These are phyloP conservation scores for Yarrowia divulgata DNA, from an alignment of 805 yeast species.

Conservation along the genomic window DNA sequence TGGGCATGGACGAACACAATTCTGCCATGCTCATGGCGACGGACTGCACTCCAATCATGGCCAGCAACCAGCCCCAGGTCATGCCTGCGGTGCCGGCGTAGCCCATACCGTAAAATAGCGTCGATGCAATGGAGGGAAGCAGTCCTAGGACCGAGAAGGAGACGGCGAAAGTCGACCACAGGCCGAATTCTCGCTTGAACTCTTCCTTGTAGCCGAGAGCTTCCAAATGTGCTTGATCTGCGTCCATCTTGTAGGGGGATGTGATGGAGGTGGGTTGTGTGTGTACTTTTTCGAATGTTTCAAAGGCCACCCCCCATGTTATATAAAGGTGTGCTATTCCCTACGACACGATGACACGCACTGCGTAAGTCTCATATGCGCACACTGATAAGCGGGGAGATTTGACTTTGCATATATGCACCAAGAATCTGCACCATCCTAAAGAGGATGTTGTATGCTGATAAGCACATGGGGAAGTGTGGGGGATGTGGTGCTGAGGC, in stretches of 20 bases:
- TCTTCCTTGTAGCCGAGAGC: constrained; percentile 66
- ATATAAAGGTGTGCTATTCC: too few species aligned
- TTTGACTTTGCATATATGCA: constrained; percentile 1
- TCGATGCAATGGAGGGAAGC: constrained; percentile 69
- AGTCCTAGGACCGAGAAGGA: constrained; percentile 72
- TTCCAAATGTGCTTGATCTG: constrained; percentile 45
- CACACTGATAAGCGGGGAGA: constrained; percentile 37
- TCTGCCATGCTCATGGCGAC: constrained; percentile 64
- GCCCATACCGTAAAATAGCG: constrained; percentile 64
- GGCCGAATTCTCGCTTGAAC: constrained; percentile 65
- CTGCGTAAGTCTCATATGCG: neutral
- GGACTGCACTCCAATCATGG: constrained; percentile 61
- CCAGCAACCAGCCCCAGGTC: constrained; percentile 68
- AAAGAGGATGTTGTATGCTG: constrained; percentile 39
- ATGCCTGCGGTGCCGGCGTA: constrained; percentile 70
- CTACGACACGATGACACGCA: too few species aligned
- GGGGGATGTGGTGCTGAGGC: too few species aligned
- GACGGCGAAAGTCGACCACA: constrained; percentile 66
- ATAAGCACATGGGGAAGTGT: neutral
- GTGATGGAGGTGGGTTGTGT: neutral
- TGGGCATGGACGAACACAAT: constrained; percentile 69
- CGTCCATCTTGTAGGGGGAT: constrained; percentile 34
- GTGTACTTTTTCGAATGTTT: too few species aligned
- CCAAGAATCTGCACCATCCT: constrained; percentile 21
- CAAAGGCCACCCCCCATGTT: too few species aligned